Conservation (phyloP, 1,284 basidiomycete species). For the Paramarasmius palmivorus region DNA sequence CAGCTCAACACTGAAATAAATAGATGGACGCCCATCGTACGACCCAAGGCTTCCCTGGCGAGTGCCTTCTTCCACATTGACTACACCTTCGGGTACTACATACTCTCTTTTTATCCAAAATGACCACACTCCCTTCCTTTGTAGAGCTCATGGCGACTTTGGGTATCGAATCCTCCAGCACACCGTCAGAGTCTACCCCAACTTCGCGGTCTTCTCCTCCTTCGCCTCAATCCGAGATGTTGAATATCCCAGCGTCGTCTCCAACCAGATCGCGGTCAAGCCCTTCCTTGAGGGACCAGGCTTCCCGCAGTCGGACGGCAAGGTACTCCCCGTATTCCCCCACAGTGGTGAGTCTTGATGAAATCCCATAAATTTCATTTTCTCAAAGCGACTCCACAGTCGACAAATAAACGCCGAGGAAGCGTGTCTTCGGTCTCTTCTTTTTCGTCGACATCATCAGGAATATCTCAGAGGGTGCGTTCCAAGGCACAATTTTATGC, state of each 20-base stretch:
- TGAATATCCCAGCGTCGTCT: slow-evolving; percentile 36
- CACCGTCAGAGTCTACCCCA: slow-evolving; percentile 26
- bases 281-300: slow-evolving; percentile 43
- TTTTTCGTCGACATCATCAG: slow-evolving; percentile 36
- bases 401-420: slow-evolving; percentile 31
- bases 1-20: slow-evolving; percentile 24
- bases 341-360: slow-evolving; percentile 45
- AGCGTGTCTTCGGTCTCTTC: slow-evolving; percentile 45
- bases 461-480: slow-evolving; percentile 32
- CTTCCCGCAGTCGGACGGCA: slow-evolving; percentile 39
- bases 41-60: slow-evolving; percentile 18
- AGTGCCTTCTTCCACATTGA: slow-evolving; percentile 16
- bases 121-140: slow-evolving; percentile 78
- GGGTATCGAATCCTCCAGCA: slow-evolving; percentile 54
- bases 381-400: slow-evolving; percentile 29
- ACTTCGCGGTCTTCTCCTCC: slow-evolving; percentile 38
- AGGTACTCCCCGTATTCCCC: slow-evolving; percentile 70
- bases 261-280: slow-evolving; percentile 41
- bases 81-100: slow-evolving; percentile 35
- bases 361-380: slow-evolving; percentile 11
- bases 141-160: slow-evolving; percentile 81
- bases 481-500: slow-evolving; percentile 1
- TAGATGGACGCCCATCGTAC: slow-evolving; percentile 35
- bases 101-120: slow-evolving; percentile 39
- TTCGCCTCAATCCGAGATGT: slow-evolving; percentile 27